A percentile compares a stretch with the other conserved stretches of the same genome.
Evolutionary conservation across 352 stramenopile species (phyloP).

Genomic region (Phytophthora ohioensis): DNA sequence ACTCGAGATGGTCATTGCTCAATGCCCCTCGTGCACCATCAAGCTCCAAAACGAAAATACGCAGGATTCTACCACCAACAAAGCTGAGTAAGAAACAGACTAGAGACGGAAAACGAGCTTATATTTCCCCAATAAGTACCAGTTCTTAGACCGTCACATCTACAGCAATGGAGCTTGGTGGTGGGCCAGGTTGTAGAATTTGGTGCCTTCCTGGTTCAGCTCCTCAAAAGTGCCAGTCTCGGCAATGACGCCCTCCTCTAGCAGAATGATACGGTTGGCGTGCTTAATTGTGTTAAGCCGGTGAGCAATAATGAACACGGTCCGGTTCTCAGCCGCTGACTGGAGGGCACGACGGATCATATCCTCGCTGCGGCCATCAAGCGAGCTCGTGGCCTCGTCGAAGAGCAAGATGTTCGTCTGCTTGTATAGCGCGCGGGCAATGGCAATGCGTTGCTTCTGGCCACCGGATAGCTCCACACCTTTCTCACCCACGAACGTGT

Average conservation of each 20-base stretch:
- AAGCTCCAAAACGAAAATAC: constrained; percentile 79
- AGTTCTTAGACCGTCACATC: constrained; percentile 22
- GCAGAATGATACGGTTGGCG: constrained; percentile 82
- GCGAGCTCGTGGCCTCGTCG: constrained; percentile 86
- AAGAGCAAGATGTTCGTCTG: constrained; percentile 84
- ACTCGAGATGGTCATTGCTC: constrained; percentile 75
- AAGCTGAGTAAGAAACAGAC: constrained; percentile 28
- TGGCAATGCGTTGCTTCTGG: constrained; percentile 96
- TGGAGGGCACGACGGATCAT: constrained; percentile 76
- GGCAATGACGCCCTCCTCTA: constrained; percentile 82
- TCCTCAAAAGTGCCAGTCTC: constrained; percentile 83
- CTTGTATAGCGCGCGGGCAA: constrained; percentile 86
- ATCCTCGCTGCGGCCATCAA: constrained; percentile 86
- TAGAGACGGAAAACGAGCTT: constrained; percentile 19
- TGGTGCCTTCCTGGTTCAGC: constrained; percentile 78
- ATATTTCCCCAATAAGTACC: constrained; percentile 40
- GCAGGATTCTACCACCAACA: constrained; percentile 46
- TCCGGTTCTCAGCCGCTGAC: constrained; percentile 69
- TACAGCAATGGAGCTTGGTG: constrained; percentile 70
- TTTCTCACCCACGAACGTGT: constrained; percentile 97
- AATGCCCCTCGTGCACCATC: constrained; percentile 72
- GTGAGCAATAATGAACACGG: constrained; percentile 88
- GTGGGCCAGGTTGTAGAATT: constrained; percentile 81
- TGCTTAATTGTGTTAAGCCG: constrained; percentile 89
- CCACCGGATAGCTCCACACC: constrained; percentile 96